phyloP scores from a whole-genome alignment of 208 protist genomes.

The Eutreptiella sp. region DNA sequence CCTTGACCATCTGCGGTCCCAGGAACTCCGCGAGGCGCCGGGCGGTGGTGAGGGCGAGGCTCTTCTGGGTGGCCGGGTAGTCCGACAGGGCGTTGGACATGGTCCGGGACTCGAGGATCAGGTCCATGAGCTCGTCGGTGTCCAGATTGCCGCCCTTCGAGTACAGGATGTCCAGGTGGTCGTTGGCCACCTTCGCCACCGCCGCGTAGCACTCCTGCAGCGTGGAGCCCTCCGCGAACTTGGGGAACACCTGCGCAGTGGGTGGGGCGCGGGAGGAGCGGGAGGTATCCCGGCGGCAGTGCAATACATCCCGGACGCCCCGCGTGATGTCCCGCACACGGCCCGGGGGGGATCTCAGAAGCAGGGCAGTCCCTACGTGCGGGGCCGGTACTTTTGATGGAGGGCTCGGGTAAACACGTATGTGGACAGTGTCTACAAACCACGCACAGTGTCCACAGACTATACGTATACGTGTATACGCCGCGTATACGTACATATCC shows the following conservation, averaged over 20 bases:
- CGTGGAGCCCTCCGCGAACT: slow-evolving; percentile 90
- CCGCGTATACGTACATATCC: no score
- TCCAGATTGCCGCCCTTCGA: slow-evolving; percentile 72
- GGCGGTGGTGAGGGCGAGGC: slow-evolving; percentile 94
- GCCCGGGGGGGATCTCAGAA: no score
- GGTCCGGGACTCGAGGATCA: slow-evolving; percentile 94
- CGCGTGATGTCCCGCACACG: no score
- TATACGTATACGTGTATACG: no score
- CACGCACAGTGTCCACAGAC: no score
- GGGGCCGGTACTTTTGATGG: no score
- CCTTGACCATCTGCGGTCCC: slow-evolving; percentile 94
- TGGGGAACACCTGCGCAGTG: slow-evolving; percentile 89
- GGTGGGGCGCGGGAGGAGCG: slow-evolving; percentile 9
- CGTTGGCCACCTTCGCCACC: slow-evolving; percentile 90
- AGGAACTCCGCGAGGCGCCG: slow-evolving; percentile 95
- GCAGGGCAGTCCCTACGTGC: no score
- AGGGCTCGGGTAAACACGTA: no score
- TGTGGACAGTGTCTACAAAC: no score
- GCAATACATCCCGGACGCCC: no score
- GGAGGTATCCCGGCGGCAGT: no score
- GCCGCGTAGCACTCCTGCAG: slow-evolving; percentile 90
- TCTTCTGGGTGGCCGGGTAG: slow-evolving; percentile 96
- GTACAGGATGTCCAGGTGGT: slow-evolving; percentile 93
- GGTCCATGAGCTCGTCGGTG: slow-evolving; percentile 90
- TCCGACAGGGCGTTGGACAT: slow-evolving; percentile 90